Conservation (phyloP, 257 asterid genomes). For the Primulina eburnea region DNA sequence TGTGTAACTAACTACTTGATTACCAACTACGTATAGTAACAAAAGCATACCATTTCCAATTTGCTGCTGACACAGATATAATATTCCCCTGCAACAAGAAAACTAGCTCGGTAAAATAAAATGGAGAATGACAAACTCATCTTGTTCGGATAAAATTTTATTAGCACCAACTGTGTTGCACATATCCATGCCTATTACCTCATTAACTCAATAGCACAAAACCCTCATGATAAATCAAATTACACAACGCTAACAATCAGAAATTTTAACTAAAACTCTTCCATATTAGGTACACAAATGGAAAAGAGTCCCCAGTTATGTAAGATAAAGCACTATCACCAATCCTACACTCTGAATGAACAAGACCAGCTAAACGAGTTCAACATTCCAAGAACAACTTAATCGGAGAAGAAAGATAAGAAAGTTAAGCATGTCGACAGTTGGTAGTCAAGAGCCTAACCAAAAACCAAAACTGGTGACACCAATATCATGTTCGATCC, state of each 20-base stretch:
- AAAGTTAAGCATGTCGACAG: no score
- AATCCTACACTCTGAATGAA: not conserved
- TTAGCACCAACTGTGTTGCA: conserved; percentile 15
- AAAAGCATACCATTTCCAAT: conserved; percentile 71
- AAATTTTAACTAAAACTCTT: conserved; percentile 1
- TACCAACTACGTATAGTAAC: not conserved
- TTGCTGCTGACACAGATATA: conserved; percentile 63
- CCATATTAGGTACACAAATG: not conserved
- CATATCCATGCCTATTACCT: conserved; percentile 8
- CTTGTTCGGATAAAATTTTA: not conserved
- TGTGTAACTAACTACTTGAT: not conserved
- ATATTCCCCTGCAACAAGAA: conserved; percentile 65
- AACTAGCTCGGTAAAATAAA: conserved; percentile 25
- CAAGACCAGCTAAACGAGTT: no score
- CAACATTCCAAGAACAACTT: no score
- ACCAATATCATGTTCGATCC: not conserved
- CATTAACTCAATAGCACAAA: conserved; percentile 7
- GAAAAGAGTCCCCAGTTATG: conserved; percentile 4
- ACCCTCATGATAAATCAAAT: conserved; percentile 6
- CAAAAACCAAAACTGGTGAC: no score
- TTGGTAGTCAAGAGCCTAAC: no score
- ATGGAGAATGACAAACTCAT: conserved; percentile 12
- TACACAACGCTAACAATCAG: not conserved
- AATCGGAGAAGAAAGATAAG: no score
- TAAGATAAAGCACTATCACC: not conserved